Percentiles rank a stretch among this genome's conserved stretches.
These are phyloP conservation scores for Kurtzmaniella quercitrusa DNA, from an alignment of 1,139 yeast species.

Conservation along the genomic window DNA sequence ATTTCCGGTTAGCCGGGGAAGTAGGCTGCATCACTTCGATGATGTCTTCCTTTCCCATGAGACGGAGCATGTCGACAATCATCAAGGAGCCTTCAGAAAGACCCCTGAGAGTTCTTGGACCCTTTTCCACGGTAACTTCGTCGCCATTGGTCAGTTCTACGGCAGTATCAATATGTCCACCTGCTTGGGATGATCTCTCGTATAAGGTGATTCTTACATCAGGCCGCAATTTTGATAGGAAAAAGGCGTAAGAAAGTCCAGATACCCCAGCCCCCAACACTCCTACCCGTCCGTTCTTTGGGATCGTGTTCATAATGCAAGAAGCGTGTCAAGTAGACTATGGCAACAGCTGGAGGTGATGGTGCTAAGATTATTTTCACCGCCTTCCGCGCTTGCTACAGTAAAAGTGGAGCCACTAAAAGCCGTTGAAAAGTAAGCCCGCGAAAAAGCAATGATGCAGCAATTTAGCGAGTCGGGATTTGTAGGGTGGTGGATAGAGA, in stretches of 20 bases:
- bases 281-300: slow-evolving; percentile 45
- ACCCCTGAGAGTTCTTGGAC: slow-evolving; percentile 73
- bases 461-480: neutral
- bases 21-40: slow-evolving; percentile 45
- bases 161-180: slow-evolving; percentile 75
- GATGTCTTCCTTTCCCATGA: slow-evolving; percentile 36
- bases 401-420: neutral
- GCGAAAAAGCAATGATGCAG: neutral
- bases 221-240: slow-evolving; percentile 63
- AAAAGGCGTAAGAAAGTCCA: slow-evolving; percentile 77
- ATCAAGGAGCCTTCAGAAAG: slow-evolving; percentile 62
- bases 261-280: slow-evolving; percentile 87
- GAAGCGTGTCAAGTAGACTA: neutral
- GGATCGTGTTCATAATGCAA: slow-evolving; percentile 5
- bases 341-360: neutral
- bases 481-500: too few species aligned
- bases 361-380: neutral
- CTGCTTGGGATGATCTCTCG: slow-evolving; percentile 53
- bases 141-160: slow-evolving; percentile 7
- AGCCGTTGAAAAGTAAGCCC: neutral
- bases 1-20: slow-evolving; percentile 60
- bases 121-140: slow-evolving; percentile 52
- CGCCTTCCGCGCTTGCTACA: neutral
- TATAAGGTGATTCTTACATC: slow-evolving; percentile 61
- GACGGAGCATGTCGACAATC: slow-evolving; percentile 52